phyloP scores from a whole-genome alignment of 2,329 filamentous ascomycete genomes.

The Drechslera avenae region DNA sequence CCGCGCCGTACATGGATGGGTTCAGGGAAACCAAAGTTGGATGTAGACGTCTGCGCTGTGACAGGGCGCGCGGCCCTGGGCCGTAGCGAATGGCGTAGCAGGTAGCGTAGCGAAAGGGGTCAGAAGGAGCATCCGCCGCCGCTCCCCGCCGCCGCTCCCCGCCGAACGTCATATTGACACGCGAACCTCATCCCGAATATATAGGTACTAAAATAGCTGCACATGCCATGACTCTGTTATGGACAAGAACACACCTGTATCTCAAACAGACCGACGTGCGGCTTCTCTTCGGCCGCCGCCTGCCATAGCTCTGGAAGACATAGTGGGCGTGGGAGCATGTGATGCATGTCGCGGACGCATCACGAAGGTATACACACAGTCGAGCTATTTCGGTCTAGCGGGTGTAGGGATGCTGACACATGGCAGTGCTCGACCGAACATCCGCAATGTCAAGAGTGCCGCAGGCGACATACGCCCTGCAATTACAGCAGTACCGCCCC shows the following conservation, averaged over 20 bases:
- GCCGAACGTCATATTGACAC: not conserved
- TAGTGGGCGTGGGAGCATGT: conserved; percentile 3
- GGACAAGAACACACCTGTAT: not conserved
- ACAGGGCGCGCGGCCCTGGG: not conserved
- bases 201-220: not conserved
- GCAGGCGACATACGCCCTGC: conserved; percentile 1
- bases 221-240: not conserved
- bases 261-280: not conserved
- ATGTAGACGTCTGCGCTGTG: too few relatives aligned
- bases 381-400: too few relatives aligned
- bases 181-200: not conserved
- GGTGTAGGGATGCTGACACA: not conserved
- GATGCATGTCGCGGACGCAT: conserved; percentile 10
- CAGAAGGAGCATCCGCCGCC: not conserved
- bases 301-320: not conserved
- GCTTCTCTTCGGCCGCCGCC: conserved; percentile 1
- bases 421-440: conserved; percentile 4
- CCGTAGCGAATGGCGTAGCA: not conserved
- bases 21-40: too few relatives aligned
- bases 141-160: too few relatives aligned
- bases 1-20: not conserved
- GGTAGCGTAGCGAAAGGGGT: not conserved
- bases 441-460: conserved; percentile 5
- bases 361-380: not conserved
- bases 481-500: not conserved